A percentile compares a stretch with the other conserved stretches of the same genome.
phyloP scores from a whole-genome alignment of 345 rosid genomes.

The Syzygium grande region DNA sequence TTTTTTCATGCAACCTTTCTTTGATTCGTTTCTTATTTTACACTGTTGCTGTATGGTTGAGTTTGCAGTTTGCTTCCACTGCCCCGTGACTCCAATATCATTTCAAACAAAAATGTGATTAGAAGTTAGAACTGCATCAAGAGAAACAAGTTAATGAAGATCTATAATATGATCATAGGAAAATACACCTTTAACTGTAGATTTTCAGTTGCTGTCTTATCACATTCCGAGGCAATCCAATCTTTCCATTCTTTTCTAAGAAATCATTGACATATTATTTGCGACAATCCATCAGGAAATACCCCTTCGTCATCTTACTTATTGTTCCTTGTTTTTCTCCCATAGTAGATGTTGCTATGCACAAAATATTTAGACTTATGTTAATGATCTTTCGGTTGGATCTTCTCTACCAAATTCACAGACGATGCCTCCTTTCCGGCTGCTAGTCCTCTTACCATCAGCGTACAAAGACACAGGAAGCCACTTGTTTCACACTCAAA shows the following conservation, averaged over 20 bases:
- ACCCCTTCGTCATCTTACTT: neutral
- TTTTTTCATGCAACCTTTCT: neutral
- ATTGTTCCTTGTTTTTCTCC: neutral
- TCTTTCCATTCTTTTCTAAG: neutral
- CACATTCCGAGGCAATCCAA: neutral
- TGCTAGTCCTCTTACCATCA: constrained; percentile 11
- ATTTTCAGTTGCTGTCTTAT: neutral
- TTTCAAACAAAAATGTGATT: neutral
- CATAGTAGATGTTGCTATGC: neutral
- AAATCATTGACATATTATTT: neutral
- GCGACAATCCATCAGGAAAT: neutral
- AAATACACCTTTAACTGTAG: neutral
- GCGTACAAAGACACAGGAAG: constrained; percentile 20
- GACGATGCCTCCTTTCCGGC: constrained; percentile 13
- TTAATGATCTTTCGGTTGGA: constrained; percentile 2
- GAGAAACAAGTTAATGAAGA: neutral
- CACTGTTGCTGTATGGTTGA: neutral
- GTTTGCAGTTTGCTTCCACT: neutral
- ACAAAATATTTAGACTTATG: neutral
- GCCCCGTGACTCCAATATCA: neutral
- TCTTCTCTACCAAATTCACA: constrained; percentile 12
- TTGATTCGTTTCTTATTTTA: neutral
- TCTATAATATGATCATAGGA: neutral
- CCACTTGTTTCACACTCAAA: constrained; percentile 3
- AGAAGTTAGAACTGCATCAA: neutral